Evolutionary conservation across 148 eudicot genomes (phyloP), one percentile per base, ranked within the genome.

Genomic region (Amaranthus cruentus): DNA sequence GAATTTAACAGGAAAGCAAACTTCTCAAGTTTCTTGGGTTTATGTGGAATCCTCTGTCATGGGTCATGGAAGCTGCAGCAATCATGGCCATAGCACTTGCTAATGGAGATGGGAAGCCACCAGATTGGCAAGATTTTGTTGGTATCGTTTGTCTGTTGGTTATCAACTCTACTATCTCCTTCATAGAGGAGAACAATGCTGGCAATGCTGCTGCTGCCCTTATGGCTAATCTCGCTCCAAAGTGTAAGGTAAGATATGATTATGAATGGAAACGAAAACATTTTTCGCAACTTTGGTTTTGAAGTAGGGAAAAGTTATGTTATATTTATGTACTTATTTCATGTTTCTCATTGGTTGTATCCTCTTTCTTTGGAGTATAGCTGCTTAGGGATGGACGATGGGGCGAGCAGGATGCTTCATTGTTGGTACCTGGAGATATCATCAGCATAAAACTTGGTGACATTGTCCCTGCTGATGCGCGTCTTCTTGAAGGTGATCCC

Each of bases 11-110:
- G 98, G 98, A 93, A 84, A 93, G 92, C 92, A 93, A 93, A 70
- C 0, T 93, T 44, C 98, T 93, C 75, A 93, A 93, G 75, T 93
- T 93, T 84, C 89, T 93, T 28, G 98, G 98, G 71, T 93, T 93
- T 74, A 93, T 93, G 98, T 93, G 98, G 98, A 93, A 93, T 58
- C 98, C 98, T 9, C 84, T 93, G 61, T 93, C 98, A 47, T 93
- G 98, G 98, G 98, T 93, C 80, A 93, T 93, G 98, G 98, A 93
- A 74, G 88, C 91, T 79, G 98, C 98, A 47, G 98, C 98, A 6
- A 44, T 93, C 0, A 93, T 93, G 98, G 98, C 98, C 6, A 93
- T 93, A 66, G 98, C 88, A 8, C 84, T 93, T 75, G 97, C 98
- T 14, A 93, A 93, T 67, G 98, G 98, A 18, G 87, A 73, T 6